Conservation (phyloP, 192 early-diverging fungal species). For the Coemansia sp. region DNA sequence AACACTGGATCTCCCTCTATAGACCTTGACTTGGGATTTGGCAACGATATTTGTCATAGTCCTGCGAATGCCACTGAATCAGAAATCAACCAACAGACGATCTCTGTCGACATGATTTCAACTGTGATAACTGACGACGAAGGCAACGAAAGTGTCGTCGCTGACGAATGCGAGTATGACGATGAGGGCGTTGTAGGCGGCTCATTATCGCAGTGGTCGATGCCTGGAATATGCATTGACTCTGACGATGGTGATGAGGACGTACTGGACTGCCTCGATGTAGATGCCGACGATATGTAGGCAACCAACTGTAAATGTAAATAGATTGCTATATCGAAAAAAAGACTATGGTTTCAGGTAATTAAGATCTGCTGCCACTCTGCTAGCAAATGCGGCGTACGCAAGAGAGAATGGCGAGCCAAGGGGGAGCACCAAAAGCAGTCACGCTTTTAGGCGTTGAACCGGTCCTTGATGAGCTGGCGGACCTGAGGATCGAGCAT, state of each 20-base stretch:
- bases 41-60: not conserved
- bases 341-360: slow-evolving; percentile 21
- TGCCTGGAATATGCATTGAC: slow-evolving; percentile 10
- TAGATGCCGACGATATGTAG: slow-evolving; percentile 47
- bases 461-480: slow-evolving; percentile 44
- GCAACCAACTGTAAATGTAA: not conserved
- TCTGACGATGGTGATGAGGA: slow-evolving; percentile 17
- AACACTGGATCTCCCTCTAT: not conserved
- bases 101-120: not conserved
- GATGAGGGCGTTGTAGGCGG: slow-evolving; percentile 45
- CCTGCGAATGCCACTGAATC: not conserved
- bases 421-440: not conserved
- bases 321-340: slow-evolving; percentile 8
- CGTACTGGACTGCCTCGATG: slow-evolving; percentile 44
- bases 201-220: slow-evolving; percentile 39
- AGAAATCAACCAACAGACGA: not conserved
- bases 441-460: slow-evolving; percentile 26
- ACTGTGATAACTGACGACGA: not conserved
- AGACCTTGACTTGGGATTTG: not conserved
- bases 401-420: not conserved
- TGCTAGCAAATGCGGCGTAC: not conserved
- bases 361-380: not conserved
- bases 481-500: slow-evolving; percentile 45
- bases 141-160: not conserved
- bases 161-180: slow-evolving; percentile 3